Percentiles rank a stretch among this genome's conserved stretches.
Conservation (phyloP, 176 grass and related monocot species). For the Carex scoparia region DNA sequence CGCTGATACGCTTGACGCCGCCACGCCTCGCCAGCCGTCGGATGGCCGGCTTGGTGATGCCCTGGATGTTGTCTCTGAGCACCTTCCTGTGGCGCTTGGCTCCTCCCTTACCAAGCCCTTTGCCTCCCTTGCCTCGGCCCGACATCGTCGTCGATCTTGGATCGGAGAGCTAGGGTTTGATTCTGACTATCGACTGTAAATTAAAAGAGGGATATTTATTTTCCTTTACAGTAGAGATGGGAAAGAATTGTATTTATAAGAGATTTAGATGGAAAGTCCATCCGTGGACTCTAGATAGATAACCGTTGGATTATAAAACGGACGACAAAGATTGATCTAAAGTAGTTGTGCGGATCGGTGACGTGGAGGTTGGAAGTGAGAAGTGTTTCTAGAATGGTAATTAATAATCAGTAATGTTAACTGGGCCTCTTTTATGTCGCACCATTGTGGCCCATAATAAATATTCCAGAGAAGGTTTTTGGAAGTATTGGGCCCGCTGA, state of each 20-base stretch:
- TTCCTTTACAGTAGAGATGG: not conserved
- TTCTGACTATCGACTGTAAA: no score
- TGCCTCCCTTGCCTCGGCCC: constrained; percentile 1
- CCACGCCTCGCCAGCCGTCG: constrained; percentile 32
- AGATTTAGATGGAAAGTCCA: not conserved
- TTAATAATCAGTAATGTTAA: no score
- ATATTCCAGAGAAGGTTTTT: no score
- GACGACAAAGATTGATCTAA: not conserved
- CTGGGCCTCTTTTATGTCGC: no score
- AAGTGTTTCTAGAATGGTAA: no score
- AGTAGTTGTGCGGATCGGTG: not conserved
- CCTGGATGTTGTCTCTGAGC: constrained; percentile 30
- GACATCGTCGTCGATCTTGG: no score
- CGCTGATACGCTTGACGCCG: constrained; percentile 30
- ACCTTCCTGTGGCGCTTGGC: constrained; percentile 30
- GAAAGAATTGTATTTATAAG: not conserved
- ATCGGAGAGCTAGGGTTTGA: no score
- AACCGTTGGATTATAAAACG: not conserved
- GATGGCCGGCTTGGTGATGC: constrained; percentile 30
- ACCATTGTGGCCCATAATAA: no score
- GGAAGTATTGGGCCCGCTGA: no score
- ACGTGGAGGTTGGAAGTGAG: not conserved
- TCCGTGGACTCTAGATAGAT: not conserved
- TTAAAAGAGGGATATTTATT: no score
- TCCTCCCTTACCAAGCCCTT: constrained; percentile 7